Conservation (phyloP, 495 filamentous ascomycete genomes). For the Aspergillus homomorphus region DNA sequence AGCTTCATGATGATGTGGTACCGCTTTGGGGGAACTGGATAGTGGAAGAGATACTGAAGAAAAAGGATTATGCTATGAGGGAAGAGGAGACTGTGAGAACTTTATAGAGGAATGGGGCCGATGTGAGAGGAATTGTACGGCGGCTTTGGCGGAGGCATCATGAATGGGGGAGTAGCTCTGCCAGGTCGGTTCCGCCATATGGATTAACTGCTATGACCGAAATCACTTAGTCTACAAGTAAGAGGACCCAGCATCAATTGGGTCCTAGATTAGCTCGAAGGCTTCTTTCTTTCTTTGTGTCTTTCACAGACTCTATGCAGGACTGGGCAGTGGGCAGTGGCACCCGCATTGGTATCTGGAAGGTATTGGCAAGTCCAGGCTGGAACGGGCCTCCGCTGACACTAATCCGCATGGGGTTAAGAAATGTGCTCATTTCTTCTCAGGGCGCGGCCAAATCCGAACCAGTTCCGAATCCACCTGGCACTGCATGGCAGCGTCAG, state of each 20-base stretch:
- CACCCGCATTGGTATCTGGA: not conserved
- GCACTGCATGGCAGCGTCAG: not conserved
- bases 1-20: constrained; percentile 22
- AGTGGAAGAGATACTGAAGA: not conserved
- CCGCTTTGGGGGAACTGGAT: not conserved
- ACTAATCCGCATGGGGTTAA: constrained; percentile 22
- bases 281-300: no score
- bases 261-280: not conserved
- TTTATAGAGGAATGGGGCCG: not conserved
- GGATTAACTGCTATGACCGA: not conserved
- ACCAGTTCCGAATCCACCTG: not conserved
- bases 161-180: not conserved
- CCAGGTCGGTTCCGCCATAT: not conserved
- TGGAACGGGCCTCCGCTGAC: not conserved
- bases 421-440: constrained; percentile 36
- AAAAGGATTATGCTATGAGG: not conserved
- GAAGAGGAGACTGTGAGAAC: not conserved
- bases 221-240: not conserved
- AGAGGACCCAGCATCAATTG: not conserved
- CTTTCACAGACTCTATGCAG: no score
- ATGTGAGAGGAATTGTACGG: not conserved
- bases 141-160: not conserved
- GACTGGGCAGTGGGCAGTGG: no score
- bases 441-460: constrained; percentile 13
- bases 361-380: not conserved